phyloP scores from a whole-genome alignment of 2,329 filamentous ascomycete genomes.

The Colletotrichum tropicale region DNA sequence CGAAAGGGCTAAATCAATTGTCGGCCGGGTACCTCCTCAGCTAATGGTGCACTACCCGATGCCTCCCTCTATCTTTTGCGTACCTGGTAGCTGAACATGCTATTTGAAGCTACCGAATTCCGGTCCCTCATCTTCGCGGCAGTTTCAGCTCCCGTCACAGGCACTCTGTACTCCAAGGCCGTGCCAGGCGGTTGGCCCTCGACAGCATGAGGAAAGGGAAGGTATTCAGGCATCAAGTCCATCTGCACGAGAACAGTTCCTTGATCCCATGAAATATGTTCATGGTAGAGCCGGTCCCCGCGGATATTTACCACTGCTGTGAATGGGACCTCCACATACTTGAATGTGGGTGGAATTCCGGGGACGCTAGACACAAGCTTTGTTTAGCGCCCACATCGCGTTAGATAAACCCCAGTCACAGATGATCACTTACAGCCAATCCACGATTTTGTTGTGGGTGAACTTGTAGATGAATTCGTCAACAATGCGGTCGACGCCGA shows the following conservation, averaged over 20 bases:
- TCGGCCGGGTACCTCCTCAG: background rate
- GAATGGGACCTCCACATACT: slow-evolving; percentile 60
- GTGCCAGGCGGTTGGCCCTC: background rate
- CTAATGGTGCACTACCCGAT: background rate
- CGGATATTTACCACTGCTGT: slow-evolving; percentile 67
- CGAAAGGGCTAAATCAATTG: background rate
- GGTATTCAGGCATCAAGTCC: slow-evolving; percentile 60
- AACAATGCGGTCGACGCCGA: slow-evolving; percentile 73
- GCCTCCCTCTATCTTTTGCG: background rate
- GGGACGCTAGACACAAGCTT: slow-evolving; percentile 41
- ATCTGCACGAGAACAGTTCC: slow-evolving; percentile 63
- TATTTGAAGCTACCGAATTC: slow-evolving; percentile 30
- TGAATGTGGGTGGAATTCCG: slow-evolving; percentile 58
- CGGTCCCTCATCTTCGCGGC: slow-evolving; percentile 33
- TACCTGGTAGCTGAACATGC: slow-evolving; percentile 26
- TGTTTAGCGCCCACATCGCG: slow-evolving; percentile 52
- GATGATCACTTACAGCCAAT: slow-evolving; percentile 20
- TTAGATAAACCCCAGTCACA: slow-evolving; percentile 59
- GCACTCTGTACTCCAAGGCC: slow-evolving; percentile 30
- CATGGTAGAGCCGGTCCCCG: slow-evolving; percentile 62
- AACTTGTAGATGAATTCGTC: slow-evolving; percentile 74
- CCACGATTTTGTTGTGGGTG: slow-evolving; percentile 56
- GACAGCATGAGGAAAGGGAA: slow-evolving; percentile 55
- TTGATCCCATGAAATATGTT: slow-evolving; percentile 73
- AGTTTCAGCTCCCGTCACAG: slow-evolving; percentile 32